Evolutionary conservation across 75 land plant genomes (phyloP).

Genomic region (Adiantum capillusveneris): DNA sequence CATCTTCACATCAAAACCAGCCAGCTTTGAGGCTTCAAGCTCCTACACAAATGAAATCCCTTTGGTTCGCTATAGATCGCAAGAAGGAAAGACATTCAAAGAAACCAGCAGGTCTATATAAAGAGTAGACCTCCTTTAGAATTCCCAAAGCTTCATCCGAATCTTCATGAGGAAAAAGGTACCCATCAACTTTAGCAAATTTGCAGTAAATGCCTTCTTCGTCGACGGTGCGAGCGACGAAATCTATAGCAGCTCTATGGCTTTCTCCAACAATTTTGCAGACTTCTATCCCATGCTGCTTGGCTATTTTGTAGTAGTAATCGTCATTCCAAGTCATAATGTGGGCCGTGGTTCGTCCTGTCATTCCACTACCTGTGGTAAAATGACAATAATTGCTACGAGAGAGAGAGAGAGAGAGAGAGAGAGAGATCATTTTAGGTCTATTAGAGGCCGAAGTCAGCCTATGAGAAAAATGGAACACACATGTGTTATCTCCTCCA

Average conservation of each 20-base stretch:
- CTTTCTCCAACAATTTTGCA: constrained; percentile 26
- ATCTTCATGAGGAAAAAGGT: constrained; percentile 35
- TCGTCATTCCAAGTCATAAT: constrained; percentile 38
- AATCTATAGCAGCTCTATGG: constrained; percentile 25
- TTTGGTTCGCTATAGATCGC: too few relatives aligned
- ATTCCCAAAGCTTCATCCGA: constrained; percentile 8
- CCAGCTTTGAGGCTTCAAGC: constrained; percentile 26
- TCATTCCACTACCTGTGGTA: constrained; percentile 29
- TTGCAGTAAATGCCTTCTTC: constrained; percentile 32
- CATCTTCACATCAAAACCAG: constrained; percentile 17
- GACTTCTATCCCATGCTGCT: constrained; percentile 17
- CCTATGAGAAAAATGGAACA: too few relatives aligned
- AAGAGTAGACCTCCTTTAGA: constrained; percentile 14
- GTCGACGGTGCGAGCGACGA: constrained; percentile 14
- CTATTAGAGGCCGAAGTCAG: too few relatives aligned
- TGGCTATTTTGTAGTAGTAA: constrained; percentile 21
- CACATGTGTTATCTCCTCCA: too few relatives aligned
- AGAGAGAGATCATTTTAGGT: too few relatives aligned
- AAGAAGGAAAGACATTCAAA: too few relatives aligned
- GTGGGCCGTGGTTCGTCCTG: constrained; percentile 36
- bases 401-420: too few relatives aligned
- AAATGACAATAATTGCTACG: too few relatives aligned
- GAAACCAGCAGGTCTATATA: too few relatives aligned
- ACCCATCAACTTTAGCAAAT: constrained; percentile 27
- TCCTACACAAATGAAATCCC: constrained; percentile 28